Conservation (phyloP, 1,284 basidiomycete genomes). For the Moesziomyces sp. region DNA sequence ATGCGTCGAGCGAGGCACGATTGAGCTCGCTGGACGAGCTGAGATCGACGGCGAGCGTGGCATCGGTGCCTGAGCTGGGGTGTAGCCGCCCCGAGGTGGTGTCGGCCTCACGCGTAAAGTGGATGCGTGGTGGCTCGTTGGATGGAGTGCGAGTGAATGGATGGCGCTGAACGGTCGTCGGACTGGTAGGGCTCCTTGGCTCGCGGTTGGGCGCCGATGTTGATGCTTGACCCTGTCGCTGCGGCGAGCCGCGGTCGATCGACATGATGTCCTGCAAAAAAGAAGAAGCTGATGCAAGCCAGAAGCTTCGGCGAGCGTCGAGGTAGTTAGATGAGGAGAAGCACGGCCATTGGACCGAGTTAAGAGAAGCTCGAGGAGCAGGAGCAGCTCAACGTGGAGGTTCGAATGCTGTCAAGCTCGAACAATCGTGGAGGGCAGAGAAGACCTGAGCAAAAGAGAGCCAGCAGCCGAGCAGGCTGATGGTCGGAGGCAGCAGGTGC, state of each 20-base stretch:
- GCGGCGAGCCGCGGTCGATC: slow-evolving; percentile 12
- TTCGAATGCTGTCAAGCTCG: too few species aligned
- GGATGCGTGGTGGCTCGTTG: slow-evolving; percentile 41
- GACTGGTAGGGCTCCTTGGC: slow-evolving; percentile 5
- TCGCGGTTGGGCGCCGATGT: not conserved
- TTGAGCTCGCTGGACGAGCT: slow-evolving; percentile 23
- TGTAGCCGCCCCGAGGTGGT: not conserved
- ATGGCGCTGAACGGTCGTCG: slow-evolving; percentile 25
- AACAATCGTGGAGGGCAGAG: too few species aligned
- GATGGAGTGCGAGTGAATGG: slow-evolving; percentile 35
- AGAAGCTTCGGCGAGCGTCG: not conserved
- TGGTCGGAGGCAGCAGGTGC: too few species aligned
- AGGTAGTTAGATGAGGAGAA: not conserved
- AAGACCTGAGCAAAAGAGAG: too few species aligned
- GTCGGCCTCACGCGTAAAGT: slow-evolving; percentile 16
- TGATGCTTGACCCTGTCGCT: slow-evolving; percentile 4
- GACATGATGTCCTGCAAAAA: slow-evolving; percentile 5
- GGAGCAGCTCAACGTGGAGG: too few species aligned
- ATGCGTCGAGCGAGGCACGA: slow-evolving; percentile 13
- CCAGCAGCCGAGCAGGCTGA: too few species aligned
- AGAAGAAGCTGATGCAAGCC: not conserved
- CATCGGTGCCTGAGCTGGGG: slow-evolving; percentile 7
- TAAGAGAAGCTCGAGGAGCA: not conserved
- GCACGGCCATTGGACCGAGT: not conserved
- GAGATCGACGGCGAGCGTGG: slow-evolving; percentile 22